A percentile compares a stretch with the other conserved stretches of the same genome.
These are phyloP conservation scores for Chlamydomonas schloesseri DNA, from an alignment of 139 green algal genomes.

Conservation along the genomic window DNA sequence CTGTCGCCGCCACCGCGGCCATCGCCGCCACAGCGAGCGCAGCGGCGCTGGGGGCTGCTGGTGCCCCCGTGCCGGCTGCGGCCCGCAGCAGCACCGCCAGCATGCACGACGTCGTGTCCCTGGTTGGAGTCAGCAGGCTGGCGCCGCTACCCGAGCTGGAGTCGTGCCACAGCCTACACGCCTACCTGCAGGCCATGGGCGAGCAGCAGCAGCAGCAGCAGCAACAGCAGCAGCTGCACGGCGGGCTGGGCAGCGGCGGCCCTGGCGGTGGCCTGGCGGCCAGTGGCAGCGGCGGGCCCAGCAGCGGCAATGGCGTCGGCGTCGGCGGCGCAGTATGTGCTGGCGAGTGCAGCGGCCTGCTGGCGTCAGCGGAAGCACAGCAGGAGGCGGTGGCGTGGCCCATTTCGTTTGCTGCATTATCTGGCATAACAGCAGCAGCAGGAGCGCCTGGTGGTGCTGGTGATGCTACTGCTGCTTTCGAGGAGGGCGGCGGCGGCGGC, in stretches of 20 bases:
- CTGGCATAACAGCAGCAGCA: no score
- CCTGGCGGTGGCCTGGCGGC: no score
- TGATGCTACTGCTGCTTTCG: no score
- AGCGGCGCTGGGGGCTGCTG: background rate
- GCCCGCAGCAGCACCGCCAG: background rate
- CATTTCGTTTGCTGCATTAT: no score
- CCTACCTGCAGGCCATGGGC: no score
- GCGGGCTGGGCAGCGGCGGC: background rate
- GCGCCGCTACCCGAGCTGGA: constrained; percentile 27
- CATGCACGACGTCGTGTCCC: background rate
- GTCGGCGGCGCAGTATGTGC: background rate
- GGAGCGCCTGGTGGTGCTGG: no score
- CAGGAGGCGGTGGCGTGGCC: no score
- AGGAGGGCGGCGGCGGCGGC: no score
- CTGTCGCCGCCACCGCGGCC: no score
- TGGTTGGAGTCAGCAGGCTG: background rate
- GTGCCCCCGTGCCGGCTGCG: background rate
- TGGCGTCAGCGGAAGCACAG: no score
- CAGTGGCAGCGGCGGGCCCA: background rate
- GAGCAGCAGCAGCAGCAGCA: background rate
- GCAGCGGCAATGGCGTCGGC: background rate
- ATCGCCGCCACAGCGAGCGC: no score
- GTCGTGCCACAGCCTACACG: constrained; percentile 1
- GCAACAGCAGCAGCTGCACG: background rate
- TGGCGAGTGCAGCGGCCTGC: no score